Evolutionary conservation across 495 filamentous ascomycete species (phyloP), one percentile per base, ranked within the genome.

Genomic region (Penicillium steckii): DNA sequence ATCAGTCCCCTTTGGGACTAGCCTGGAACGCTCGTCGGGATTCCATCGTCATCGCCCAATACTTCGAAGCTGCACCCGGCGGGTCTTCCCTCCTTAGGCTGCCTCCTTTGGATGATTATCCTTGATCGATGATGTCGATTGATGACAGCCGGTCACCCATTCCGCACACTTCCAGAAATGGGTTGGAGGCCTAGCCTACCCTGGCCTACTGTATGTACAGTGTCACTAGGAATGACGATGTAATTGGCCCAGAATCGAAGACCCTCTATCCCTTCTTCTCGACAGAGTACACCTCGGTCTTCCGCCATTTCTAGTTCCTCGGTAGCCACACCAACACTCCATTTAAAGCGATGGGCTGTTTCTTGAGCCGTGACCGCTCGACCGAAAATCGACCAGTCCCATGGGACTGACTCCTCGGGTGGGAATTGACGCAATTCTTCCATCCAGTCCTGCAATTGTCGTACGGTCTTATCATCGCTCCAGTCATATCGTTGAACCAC

Each of bases 251-350:
- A 95, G 59, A 89, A 95, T 54, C 82, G 81, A 30, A 91, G 64
- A 1, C 90, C 90, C 64, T 94, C 90, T 25, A 93, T 82, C 5
- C 90, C 81, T 55, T 90, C 89, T 60, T 95, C 90, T 48, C 90
- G 82, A 65, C 90, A 94, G 19, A 95, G 67, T 10, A 84, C 81
- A 0, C 95, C 94, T 56, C 80, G 84, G 67, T 95, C 89, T 66
- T 91, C 91, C 5, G 94, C 94, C 94, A 97, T 97, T 69, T 96
- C 91, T 25, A 99, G 71, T 68, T 97, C 95, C 64, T 97, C 95
- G 46, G 83, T 85, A 3, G 94, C 95, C 18, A 99, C 94, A n/a
- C 95, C 95, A 13, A 99, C 87, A 66, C 94, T 97, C 94, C 94
- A 99, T 19, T 91, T 90, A 72, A 99, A 99, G 44, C 80, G 79